Evolutionary conservation across 1,284 basidiomycete genomes (phyloP).

Genomic region (Termitomyces sp.): DNA sequence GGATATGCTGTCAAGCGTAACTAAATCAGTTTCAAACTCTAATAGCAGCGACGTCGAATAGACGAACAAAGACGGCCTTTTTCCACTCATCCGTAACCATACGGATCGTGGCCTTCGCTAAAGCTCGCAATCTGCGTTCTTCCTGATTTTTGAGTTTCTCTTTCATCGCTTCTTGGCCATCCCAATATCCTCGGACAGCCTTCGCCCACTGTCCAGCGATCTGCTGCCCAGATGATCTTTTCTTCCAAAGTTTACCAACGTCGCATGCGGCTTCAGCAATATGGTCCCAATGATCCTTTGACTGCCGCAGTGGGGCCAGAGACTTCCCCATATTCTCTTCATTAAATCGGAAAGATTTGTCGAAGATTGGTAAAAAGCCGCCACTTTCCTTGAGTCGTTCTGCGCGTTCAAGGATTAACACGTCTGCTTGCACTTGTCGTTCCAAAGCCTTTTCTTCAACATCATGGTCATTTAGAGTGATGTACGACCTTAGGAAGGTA

Average conservation of each 20-base stretch:
- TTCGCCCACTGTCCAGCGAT: conserved; percentile 60
- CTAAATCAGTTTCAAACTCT: background rate
- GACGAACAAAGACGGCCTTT: conserved; percentile 79
- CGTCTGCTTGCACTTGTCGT: conserved; percentile 44
- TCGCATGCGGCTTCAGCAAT: conserved; percentile 44
- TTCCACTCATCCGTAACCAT: conserved; percentile 84
- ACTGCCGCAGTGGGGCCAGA: conserved; percentile 25
- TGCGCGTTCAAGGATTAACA: conserved; percentile 48
- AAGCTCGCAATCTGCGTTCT: conserved; percentile 60
- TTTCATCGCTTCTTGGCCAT: conserved; percentile 58
- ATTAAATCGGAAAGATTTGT: conserved; percentile 28
- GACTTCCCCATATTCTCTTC: conserved; percentile 7
- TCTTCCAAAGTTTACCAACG: conserved; percentile 27
- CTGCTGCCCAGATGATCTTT: conserved; percentile 43
- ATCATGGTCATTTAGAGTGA: conserved; percentile 44
- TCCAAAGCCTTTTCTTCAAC: conserved; percentile 41
- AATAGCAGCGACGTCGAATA: background rate
- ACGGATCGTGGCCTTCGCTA: conserved; percentile 70
- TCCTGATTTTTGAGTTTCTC: conserved; percentile 61
- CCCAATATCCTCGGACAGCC: conserved; percentile 78
- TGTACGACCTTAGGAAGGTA: conserved; percentile 59
- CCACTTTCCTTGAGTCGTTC: conserved; percentile 39
- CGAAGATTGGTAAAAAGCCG: conserved; percentile 32
- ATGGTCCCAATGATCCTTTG: conserved; percentile 49
- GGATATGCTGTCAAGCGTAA: conserved; percentile 51